These are phyloP conservation scores for Hypoxylon lenormandii DNA, from an alignment of 495 filamentous ascomycete genomes.

Conservation along the genomic window DNA sequence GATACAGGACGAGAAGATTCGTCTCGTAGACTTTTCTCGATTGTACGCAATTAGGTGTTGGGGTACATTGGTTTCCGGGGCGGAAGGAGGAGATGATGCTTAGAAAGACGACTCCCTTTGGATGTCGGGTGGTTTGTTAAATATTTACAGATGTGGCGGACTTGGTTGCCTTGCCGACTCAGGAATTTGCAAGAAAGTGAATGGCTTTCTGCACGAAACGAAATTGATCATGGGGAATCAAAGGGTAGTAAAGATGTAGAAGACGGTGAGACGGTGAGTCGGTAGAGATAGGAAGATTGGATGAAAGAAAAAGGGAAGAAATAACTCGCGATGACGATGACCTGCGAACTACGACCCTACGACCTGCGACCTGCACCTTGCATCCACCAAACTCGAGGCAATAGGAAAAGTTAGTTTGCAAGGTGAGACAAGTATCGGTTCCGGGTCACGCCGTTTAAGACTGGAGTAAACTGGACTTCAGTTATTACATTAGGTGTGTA, in stretches of 20 bases:
- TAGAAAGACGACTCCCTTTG: constrained; percentile 16
- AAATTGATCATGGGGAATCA: constrained; percentile 4
- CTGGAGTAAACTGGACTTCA: constrained; percentile 13
- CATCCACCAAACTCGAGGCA: constrained; percentile 8
- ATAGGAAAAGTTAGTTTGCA: constrained; percentile 37
- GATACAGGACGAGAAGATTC: constrained; percentile 9
- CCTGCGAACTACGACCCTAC: constrained; percentile 6
- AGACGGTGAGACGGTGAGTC: neutral
- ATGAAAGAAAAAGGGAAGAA: constrained; percentile 1
- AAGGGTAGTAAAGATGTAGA: constrained; percentile 29
- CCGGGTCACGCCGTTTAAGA: constrained; percentile 16
- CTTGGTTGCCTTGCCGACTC: constrained; percentile 2
- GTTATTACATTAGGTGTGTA: no score
- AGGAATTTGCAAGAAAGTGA: constrained; percentile 4
- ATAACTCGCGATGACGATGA: constrained; percentile 16
- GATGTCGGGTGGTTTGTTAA: constrained; percentile 9
- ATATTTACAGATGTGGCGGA: constrained; percentile 5
- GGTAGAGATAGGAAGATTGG: constrained; percentile 6
- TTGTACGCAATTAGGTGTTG: neutral
- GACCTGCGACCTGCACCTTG: neutral
- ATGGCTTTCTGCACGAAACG: constrained; percentile 2
- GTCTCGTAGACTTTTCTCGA: neutral
- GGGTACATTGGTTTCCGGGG: constrained; percentile 3
- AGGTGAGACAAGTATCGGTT: constrained; percentile 40
- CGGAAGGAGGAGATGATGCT: constrained; percentile 4